These are phyloP conservation scores for Panicum miliaceum DNA, from an alignment of 176 grass and related monocot species.

Conservation along the genomic window DNA sequence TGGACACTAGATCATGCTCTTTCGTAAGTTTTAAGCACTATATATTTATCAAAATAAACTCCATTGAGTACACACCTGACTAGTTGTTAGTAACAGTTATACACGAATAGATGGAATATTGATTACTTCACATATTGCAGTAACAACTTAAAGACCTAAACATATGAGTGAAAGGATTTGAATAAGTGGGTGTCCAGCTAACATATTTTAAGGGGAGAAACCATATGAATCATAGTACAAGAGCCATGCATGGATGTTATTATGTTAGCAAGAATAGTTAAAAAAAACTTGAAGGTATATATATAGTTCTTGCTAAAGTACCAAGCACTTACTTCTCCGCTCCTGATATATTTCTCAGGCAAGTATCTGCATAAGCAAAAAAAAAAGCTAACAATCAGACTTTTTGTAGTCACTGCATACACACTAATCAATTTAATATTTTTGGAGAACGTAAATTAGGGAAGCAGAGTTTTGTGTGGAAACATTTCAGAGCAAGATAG, in stretches of 20 bases:
- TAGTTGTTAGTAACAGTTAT: neutral
- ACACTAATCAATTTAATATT: neutral
- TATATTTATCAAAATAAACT: neutral
- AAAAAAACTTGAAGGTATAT: neutral
- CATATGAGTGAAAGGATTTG: neutral
- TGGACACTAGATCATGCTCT: neutral
- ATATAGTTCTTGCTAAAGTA: neutral
- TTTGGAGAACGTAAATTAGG: neutral
- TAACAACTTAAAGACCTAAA: neutral
- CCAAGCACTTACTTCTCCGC: conserved; percentile 32
- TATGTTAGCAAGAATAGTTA: neutral
- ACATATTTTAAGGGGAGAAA: neutral
- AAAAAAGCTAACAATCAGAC: conserved; percentile 7
- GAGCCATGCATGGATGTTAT: neutral
- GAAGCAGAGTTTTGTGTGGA: neutral
- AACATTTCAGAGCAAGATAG: neutral
- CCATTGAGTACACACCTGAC: neutral
- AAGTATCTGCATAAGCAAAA: conserved; percentile 39
- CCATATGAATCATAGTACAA: neutral
- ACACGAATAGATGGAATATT: neutral
- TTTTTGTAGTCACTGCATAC: neutral
- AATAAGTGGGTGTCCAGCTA: neutral
- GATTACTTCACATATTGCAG: neutral
- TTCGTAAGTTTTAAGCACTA: conserved; percentile 23
- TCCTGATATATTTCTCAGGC: conserved; percentile 36